Base-by-base conservation (phyloP, 1,284 basidiomycete species). In the Phylloboletellus chloephorus region DNA sequence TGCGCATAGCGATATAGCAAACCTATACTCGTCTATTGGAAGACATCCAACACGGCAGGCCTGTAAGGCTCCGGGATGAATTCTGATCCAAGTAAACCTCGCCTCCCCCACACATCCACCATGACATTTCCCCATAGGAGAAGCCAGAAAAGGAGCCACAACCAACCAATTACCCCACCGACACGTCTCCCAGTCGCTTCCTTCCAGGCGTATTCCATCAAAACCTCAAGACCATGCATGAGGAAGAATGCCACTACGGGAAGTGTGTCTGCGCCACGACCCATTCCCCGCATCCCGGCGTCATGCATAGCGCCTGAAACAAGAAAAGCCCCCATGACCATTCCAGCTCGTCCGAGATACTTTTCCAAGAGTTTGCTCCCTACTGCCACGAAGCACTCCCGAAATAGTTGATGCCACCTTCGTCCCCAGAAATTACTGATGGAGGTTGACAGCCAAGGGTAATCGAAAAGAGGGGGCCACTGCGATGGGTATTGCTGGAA, bases 271-370 rank as follows among this genome's bases (percentile, higher is more conserved):
- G 63, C 61, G 12, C 77, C 79, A 6, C 64, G 65, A 2, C 71
- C 74, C 71, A 80, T 74, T 4, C 74, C 77, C 67, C 73, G 79
- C 37, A 77, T 52, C 10, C 74, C 78, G 20, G 71, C 37, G 48
- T 76, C 68, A 45, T 84, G 82, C 12, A 84, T 49, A 3, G 74
- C 28, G 3, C 72, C 78, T 0, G 80, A 83, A 11, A 73, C 48
- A 2, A 72, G 36, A 52, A 84, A 84, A 1, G 70, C 72, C 8
- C 78, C 79, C 10, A 82, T 37, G 6, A 79, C 63, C 3, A 57
- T 60, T 5, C 73, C 77, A 4, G 53, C 43, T 12, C 67, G 66
- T 11, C 78, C 79, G 21, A 73, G 52, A 7, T 73, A 41, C 23
- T 49, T 50, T 23, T 51, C 57, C 10, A 59, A 15, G 1, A 60